These are phyloP conservation scores for Limonomyces culmigenus DNA, from an alignment of 1,284 basidiomycete genomes.

Conservation along the genomic window DNA sequence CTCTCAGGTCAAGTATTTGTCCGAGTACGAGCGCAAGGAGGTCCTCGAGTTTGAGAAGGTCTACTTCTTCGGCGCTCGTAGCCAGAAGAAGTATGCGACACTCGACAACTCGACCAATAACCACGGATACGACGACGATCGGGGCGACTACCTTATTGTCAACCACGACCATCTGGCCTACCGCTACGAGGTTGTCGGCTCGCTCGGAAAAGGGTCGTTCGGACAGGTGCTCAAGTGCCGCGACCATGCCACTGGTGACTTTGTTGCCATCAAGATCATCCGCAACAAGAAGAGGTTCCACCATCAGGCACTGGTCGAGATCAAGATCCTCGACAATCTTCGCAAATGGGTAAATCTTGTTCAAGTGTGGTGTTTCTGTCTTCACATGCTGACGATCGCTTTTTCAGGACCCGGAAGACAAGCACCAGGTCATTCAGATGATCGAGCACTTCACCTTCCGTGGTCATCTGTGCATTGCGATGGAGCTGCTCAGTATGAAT, in stretches of 20 bases:
- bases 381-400: neutral
- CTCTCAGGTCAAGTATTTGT: constrained; percentile 46
- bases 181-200: constrained; percentile 87
- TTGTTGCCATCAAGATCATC: constrained; percentile 98
- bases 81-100: constrained; percentile 68
- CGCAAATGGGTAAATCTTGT: constrained; percentile 73
- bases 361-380: neutral
- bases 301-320: constrained; percentile 95
- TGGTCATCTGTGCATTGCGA: constrained; percentile 95
- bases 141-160: constrained; percentile 91
- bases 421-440: constrained; percentile 96
- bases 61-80: constrained; percentile 71
- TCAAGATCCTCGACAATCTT: constrained; percentile 94
- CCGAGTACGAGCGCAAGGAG: constrained; percentile 82
- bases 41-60: constrained; percentile 78
- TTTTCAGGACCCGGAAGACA: constrained; percentile 81
- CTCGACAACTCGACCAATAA: constrained; percentile 72
- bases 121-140: constrained; percentile 94
- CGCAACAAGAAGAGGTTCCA: constrained; percentile 99
- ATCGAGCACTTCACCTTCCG: constrained; percentile 98
- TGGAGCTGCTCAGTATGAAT: constrained; percentile 96
- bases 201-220: constrained; percentile 95
- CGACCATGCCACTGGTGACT: constrained; percentile 92
- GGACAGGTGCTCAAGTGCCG: constrained; percentile 95
- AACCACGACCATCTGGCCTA: constrained; percentile 89